Evolutionary conservation across 768 basidiomycete genomes (phyloP).

Genomic region (Podaxis carcinomalis): DNA sequence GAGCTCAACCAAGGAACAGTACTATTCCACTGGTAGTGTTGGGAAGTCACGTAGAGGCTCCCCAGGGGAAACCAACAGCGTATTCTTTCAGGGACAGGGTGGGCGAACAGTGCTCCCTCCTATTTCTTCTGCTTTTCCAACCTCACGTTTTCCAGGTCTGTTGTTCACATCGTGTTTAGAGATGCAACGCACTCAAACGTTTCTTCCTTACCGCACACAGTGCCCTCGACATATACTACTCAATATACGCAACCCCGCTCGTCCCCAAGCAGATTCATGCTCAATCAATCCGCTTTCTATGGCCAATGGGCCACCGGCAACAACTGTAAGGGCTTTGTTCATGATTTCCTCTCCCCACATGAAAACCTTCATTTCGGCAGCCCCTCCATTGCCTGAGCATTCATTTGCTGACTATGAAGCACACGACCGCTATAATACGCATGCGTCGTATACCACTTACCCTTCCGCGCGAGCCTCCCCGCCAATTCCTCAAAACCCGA

Average conservation of each 20-base stretch:
- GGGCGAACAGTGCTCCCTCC: conserved; percentile 86
- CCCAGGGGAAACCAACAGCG: conserved; percentile 60
- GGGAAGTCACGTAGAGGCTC: conserved; percentile 66
- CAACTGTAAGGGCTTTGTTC: conserved; percentile 26
- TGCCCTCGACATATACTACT: conserved; percentile 52
- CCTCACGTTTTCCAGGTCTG: conserved; percentile 89
- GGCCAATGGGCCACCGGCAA: conserved; percentile 33
- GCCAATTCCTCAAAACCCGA: conserved; percentile 40
- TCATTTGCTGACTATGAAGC: conserved; percentile 50
- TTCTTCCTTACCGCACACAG: conserved; percentile 50
- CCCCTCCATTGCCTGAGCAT: conserved; percentile 40
- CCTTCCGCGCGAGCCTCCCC: conserved; percentile 42
- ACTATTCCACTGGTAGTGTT: conserved; percentile 59
- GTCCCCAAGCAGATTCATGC: conserved; percentile 50
- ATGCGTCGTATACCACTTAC: conserved; percentile 43
- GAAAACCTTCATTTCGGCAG: conserved; percentile 30
- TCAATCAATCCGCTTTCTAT: conserved; percentile 33
- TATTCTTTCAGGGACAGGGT: conserved; percentile 79
- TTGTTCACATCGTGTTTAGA: conserved; percentile 50
- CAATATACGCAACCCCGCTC: conserved; percentile 64
- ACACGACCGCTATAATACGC: conserved; percentile 50
- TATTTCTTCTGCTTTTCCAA: conserved; percentile 81
- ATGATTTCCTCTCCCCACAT: conserved; percentile 14
- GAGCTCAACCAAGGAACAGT: conserved; percentile 67
- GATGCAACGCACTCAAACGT: conserved; percentile 51